Conservation (phyloP, 768 basidiomycete genomes). For the Suillus subluteus region DNA sequence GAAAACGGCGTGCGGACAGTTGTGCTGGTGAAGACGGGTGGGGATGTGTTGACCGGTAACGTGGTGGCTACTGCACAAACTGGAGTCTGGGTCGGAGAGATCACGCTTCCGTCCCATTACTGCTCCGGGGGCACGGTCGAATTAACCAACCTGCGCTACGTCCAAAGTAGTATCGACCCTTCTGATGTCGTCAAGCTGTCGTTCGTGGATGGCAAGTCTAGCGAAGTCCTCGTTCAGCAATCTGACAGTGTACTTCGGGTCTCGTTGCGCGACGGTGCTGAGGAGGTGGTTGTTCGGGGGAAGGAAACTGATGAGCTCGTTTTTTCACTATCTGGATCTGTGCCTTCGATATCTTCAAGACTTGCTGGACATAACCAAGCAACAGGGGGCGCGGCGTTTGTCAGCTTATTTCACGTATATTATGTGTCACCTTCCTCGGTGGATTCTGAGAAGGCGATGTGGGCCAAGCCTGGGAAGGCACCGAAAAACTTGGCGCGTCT, state of each 20-base stretch:
- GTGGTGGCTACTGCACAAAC: conserved; percentile 64
- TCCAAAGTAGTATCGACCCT: conserved; percentile 54
- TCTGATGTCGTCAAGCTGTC: conserved; percentile 49
- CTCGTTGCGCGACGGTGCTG: conserved; percentile 50
- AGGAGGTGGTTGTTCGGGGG: conserved; percentile 54
- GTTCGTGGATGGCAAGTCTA: conserved; percentile 52
- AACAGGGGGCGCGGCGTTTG: conserved; percentile 57
- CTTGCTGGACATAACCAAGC: conserved; percentile 19
- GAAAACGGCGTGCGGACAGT: conserved; percentile 48
- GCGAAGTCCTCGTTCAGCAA: conserved; percentile 65
- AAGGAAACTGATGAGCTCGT: conserved; percentile 61
- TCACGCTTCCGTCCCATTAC: conserved; percentile 50
- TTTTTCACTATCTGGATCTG: conserved; percentile 37
- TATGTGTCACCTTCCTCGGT: conserved; percentile 47
- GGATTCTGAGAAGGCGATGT: conserved; percentile 49
- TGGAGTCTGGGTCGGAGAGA: conserved; percentile 67
- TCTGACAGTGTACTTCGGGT: conserved; percentile 50
- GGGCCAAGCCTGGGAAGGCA: conserved; percentile 73
- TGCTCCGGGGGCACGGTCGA: conserved; percentile 33
- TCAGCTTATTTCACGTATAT: conserved; percentile 73
- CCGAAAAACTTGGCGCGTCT: conserved; percentile 62
- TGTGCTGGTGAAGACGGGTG: conserved; percentile 67
- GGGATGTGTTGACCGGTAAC: conserved; percentile 61
- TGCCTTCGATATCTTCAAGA: not conserved
- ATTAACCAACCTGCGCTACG: conserved; percentile 51